These are phyloP conservation scores for Solanum pinnatisectum DNA, from an alignment of 257 asterid genomes.

Conservation along the genomic window DNA sequence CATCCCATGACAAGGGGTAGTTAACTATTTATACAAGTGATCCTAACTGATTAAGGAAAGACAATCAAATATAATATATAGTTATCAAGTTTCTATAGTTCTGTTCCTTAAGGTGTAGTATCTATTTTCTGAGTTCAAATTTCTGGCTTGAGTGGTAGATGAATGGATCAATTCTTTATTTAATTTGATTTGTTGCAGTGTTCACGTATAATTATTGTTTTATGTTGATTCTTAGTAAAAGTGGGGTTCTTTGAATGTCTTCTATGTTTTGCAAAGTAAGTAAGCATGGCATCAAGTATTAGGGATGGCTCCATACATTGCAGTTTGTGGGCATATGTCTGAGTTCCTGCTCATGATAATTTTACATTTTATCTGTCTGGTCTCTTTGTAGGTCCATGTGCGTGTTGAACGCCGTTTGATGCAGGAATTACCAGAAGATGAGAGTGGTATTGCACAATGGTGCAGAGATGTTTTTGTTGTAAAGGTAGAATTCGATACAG, in stretches of 20 bases:
- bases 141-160: background rate
- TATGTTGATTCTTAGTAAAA: background rate
- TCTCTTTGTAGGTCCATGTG: slow-evolving; percentile 57
- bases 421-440: slow-evolving; percentile 67
- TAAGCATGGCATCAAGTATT: background rate
- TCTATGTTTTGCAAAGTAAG: background rate
- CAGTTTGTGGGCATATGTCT: background rate
- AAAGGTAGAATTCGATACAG: slow-evolving; percentile 31
- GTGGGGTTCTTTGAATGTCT: background rate
- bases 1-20: background rate
- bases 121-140: background rate
- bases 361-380: background rate
- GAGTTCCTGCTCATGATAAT: background rate
- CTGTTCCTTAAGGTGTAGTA: background rate
- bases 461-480: slow-evolving; percentile 72
- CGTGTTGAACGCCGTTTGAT: slow-evolving; percentile 54
- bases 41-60: background rate
- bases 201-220: background rate
- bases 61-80: background rate
- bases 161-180: background rate
- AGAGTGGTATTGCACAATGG: slow-evolving; percentile 72
- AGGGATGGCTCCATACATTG: background rate
- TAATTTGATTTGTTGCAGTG: background rate
- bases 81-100: background rate
- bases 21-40: background rate